These are phyloP conservation scores for Corchorus capsularis DNA, from an alignment of 345 rosid species.

Conservation along the genomic window DNA sequence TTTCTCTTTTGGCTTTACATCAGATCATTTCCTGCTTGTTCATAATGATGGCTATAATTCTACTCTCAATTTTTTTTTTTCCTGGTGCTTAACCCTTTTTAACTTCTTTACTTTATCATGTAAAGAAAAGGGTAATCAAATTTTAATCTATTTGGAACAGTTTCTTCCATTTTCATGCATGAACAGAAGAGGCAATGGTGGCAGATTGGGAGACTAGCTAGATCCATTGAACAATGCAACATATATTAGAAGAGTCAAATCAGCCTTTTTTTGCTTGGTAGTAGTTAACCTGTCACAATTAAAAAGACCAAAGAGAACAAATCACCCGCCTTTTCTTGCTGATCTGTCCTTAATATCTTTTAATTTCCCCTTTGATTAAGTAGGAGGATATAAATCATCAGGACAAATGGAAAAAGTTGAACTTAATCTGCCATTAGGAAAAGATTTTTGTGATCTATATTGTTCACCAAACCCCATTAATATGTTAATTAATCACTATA, in stretches of 20 bases:
- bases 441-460: not conserved
- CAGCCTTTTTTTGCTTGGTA: constrained; percentile 4
- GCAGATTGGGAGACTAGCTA: not conserved
- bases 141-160: not conserved
- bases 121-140: not conserved
- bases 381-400: not conserved
- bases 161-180: too few species aligned
- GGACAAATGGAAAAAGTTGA: not conserved
- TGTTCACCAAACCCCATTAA: too few species aligned
- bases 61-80: not conserved
- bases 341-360: not conserved
- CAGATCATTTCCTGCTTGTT: not conserved
- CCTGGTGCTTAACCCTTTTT: not conserved
- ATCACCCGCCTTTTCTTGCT: constrained; percentile 3
- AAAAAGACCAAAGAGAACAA: constrained; percentile 11
- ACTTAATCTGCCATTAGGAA: not conserved
- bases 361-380: not conserved
- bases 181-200: too few species aligned
- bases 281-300: constrained; percentile 3
- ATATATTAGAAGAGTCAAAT: not conserved
- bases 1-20: not conserved
- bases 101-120: not conserved
- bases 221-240: not conserved
- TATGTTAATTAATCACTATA: not conserved
- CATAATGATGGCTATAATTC: too few species aligned